Evolutionary conservation across 2,329 filamentous ascomycete genomes (phyloP), one percentile per base, ranked within the genome.

Genomic region (Penicillium sp.): DNA sequence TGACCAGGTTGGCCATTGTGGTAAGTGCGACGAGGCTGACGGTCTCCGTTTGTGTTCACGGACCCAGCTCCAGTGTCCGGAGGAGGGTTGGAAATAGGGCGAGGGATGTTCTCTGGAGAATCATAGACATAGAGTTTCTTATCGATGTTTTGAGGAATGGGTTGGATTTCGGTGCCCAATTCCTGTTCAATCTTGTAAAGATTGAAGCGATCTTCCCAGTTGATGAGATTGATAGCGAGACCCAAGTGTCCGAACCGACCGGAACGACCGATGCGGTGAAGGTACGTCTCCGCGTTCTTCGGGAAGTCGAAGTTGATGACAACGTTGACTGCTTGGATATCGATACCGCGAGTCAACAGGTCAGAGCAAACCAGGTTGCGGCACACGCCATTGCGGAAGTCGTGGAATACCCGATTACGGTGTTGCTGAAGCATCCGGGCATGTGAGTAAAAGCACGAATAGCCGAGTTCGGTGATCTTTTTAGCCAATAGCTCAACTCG

Each of bases 261-360:
- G 43, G 93, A 99, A 68, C 93, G 89, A 77, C 93, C 93, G 68
- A 99, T 99, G 61, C 93, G 89, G 75, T 99, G 93, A 50, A 99
- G 84, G 68, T 99, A 99, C 0, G 93, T 99, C 75, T 99, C 93
- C 13, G 93, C 95, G 65, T 99, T 99, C 77, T 99, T 99, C 46
- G 93, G 93, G 71, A 99, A 99, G 67, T 99, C 93, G 66, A 99
- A 99, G 77, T 99, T 99, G 82, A 99, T 99, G 68, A 99, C 93
- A 47, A 99, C 93, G 64, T 99, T 99, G 66, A 99, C 93, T 46
- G 93, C 93, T 73, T 99, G 93, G 58, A 99, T 99, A 75, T 99
- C 93, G 65, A 99, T 99, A 83, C 93, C 93, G 74, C 93, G 91
- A 56, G 93, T 99, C 57, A 99, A 81, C 33, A 99, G 80, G 75